Conservation (phyloP, 371 early-diverging fungal species). For the Mortierella sp. region DNA sequence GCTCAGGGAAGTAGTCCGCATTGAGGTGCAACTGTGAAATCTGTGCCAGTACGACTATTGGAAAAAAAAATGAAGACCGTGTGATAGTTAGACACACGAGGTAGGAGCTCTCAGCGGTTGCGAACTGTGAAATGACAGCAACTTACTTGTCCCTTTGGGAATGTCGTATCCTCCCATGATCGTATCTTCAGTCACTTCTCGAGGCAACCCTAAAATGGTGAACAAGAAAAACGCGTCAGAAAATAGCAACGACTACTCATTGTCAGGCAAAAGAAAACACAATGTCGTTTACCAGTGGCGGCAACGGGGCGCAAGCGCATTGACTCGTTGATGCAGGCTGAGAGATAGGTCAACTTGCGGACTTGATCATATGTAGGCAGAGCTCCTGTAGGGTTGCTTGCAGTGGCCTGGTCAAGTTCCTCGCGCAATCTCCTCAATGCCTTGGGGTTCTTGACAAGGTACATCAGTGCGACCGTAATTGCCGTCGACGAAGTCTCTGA, state of each 20-base stretch:
- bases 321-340: conserved; percentile 43
- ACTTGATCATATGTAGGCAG: conserved; percentile 42
- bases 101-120: too few relatives aligned
- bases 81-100: neutral
- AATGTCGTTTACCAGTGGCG: conserved; percentile 31
- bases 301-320: conserved; percentile 49
- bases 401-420: conserved; percentile 33
- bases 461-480: conserved; percentile 42
- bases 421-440: conserved; percentile 18
- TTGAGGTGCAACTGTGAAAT: conserved; percentile 23
- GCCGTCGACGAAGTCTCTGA: conserved; percentile 51
- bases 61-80: neutral
- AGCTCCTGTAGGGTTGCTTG: conserved; percentile 23
- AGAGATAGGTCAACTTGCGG: conserved; percentile 35
- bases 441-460: conserved; percentile 23
- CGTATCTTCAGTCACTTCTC: conserved; percentile 32
- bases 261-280: neutral
- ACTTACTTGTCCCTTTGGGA: conserved; percentile 48
- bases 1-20: conserved; percentile 31
- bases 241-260: neutral
- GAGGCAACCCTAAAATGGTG: conserved; percentile 26
- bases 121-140: neutral
- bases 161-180: conserved; percentile 24
- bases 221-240: neutral
- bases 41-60: conserved; percentile 34